These are phyloP conservation scores for Toxicodendron radicans DNA, from an alignment of 345 rosid genomes.

Conservation along the genomic window DNA sequence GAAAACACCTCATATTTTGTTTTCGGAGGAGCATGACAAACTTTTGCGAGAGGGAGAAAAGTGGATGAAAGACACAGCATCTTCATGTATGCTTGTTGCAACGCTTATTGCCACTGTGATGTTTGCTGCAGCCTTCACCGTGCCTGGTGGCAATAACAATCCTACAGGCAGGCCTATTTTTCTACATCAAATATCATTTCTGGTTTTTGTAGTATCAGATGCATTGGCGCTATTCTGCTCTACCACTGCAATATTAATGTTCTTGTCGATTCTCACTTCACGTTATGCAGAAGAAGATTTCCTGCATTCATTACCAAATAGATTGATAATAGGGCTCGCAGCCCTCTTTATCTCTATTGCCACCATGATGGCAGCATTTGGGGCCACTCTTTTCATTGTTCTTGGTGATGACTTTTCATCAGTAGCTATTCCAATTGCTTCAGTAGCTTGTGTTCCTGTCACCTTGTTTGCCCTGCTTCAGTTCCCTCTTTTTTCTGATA, in stretches of 20 bases:
- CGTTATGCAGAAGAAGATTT: constrained; percentile 46
- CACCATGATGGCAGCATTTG: constrained; percentile 43
- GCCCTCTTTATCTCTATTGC: constrained; percentile 39
- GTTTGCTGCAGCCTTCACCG: constrained; percentile 43
- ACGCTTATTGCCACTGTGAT: constrained; percentile 47
- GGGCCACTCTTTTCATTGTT: constrained; percentile 29
- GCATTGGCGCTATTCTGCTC: constrained; percentile 36
- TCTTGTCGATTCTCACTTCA: constrained; percentile 42
- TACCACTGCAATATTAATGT: constrained; percentile 38
- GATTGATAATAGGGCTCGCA: constrained; percentile 33
- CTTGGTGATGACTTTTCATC: constrained; percentile 25
- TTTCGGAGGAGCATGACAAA: constrained; percentile 24
- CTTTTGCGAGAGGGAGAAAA: constrained; percentile 27
- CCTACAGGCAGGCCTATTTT: constrained; percentile 28
- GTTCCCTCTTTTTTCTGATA: constrained; percentile 33
- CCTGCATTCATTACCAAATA: constrained; percentile 33
- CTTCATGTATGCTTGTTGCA: constrained; percentile 43
- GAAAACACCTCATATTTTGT: constrained; percentile 25
- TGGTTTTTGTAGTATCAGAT: constrained; percentile 28
- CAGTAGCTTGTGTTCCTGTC: constrained; percentile 21
- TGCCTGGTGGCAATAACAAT: constrained; percentile 39
- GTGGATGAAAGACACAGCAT: constrained; percentile 49
- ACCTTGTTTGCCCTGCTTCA: constrained; percentile 30
- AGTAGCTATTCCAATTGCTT: constrained; percentile 14
- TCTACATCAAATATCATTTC: constrained; percentile 13